Percentiles rank a stretch among this genome's conserved stretches.
These are phyloP conservation scores for Abrus precatorius DNA, from an alignment of 306 rosid genomes.

Conservation along the genomic window DNA sequence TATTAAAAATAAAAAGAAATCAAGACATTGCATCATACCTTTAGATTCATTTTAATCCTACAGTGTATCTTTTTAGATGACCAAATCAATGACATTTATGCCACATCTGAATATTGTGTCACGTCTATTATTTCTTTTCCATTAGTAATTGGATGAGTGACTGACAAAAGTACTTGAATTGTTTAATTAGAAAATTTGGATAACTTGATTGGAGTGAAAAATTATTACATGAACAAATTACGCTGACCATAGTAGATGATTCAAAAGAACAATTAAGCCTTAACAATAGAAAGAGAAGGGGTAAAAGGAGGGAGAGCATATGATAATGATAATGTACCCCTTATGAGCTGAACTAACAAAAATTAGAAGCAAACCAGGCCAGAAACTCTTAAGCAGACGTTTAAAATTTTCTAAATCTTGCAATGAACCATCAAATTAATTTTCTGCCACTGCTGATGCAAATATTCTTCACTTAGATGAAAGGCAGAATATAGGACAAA, in stretches of 20 bases:
- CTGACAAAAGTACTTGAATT: neutral
- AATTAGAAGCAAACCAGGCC: constrained; percentile 29
- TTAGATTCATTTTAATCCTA: neutral
- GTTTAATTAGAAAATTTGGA: neutral
- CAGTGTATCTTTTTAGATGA: neutral
- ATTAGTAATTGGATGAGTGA: neutral
- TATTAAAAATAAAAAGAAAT: neutral
- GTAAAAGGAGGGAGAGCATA: neutral
- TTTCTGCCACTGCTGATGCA: constrained; percentile 4
- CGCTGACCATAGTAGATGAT: neutral
- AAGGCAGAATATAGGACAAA: neutral
- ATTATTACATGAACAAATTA: neutral
- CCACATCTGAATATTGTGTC: neutral
- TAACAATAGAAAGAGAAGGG: neutral
- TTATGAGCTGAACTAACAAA: constrained; percentile 1
- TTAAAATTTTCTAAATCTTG: neutral
- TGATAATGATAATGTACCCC: neutral
- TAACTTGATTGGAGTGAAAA: neutral
- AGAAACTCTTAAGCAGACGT: constrained; percentile 26
- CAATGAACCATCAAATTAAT: neutral
- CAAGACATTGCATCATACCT: neutral
- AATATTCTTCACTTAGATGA: neutral
- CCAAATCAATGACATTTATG: neutral
- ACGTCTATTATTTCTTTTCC: neutral
- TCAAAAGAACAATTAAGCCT: neutral